phyloP scores from a whole-genome alignment of 805 yeast genomes.

The Kluyveromyces aestuarii region DNA sequence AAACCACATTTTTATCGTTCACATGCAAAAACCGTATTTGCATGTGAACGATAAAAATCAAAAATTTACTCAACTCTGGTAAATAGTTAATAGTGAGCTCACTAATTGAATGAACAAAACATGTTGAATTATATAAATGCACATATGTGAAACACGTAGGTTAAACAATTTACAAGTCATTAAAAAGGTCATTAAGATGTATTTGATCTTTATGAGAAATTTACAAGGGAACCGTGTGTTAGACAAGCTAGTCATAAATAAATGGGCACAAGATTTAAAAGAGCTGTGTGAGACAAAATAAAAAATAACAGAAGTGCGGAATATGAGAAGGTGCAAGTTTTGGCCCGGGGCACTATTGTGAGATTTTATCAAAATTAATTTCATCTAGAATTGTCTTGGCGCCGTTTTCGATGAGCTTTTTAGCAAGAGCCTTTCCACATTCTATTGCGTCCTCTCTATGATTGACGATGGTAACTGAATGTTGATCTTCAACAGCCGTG shows the following conservation, averaged over 20 bases:
- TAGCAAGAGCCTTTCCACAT: slow-evolving; percentile 66
- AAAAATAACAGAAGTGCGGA: background rate
- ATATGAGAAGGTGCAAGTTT: slow-evolving; percentile 18
- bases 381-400: slow-evolving; percentile 76
- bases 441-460: slow-evolving; percentile 54
- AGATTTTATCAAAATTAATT: slow-evolving; percentile 62
- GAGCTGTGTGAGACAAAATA: background rate
- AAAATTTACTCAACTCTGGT: no score
- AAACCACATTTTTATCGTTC: no score
- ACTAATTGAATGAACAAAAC: background rate
- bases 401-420: slow-evolving; percentile 57
- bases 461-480: slow-evolving; percentile 20
- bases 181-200: background rate
- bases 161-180: background rate
- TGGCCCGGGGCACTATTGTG: slow-evolving; percentile 14
- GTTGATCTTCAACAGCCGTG: slow-evolving; percentile 50
- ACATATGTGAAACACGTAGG: background rate
- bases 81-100: no score
- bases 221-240: background rate
- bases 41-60: no score
- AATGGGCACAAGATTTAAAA: background rate
- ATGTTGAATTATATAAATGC: background rate
- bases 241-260: slow-evolving; percentile 8
- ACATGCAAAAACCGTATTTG: no score
- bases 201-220: background rate